Percentiles rank a stretch among this genome's conserved stretches.
phyloP scores from a whole-genome alignment of 345 rosid genomes.

The Eucalyptus cladocalyx region DNA sequence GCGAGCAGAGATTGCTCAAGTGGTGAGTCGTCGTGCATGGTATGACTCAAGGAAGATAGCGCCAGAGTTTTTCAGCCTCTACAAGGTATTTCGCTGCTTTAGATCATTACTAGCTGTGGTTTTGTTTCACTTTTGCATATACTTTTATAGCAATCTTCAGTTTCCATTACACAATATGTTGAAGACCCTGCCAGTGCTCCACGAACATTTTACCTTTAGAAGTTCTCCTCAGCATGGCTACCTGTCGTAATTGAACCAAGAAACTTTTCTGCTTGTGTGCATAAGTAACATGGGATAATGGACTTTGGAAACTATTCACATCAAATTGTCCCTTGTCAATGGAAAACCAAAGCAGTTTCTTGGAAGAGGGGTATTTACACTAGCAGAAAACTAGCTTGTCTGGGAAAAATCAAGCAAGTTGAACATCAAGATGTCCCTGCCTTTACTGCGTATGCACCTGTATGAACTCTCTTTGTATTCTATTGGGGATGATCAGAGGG shows the following conservation, averaged over 20 bases:
- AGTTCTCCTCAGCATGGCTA: background rate
- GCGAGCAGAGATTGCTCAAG: conserved; percentile 85
- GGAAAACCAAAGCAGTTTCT: background rate
- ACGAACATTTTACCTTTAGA: background rate
- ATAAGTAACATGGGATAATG: background rate
- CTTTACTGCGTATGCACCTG: background rate
- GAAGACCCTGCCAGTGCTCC: background rate
- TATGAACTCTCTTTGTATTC: background rate
- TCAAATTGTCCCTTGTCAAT: background rate
- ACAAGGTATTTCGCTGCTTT: conserved; percentile 38
- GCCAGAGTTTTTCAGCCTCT: conserved; percentile 68
- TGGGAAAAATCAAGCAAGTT: background rate
- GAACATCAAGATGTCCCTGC: background rate
- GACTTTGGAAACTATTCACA: background rate
- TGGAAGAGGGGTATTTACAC: background rate
- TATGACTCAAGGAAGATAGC: conserved; percentile 78
- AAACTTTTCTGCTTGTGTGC: background rate
- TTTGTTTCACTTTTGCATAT: background rate
- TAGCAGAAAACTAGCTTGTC: background rate
- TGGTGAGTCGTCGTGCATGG: conserved; percentile 94
- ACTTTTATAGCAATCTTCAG: background rate
- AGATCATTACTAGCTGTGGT: background rate
- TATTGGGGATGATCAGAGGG: background rate
- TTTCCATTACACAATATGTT: background rate
- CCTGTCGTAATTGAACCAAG: background rate